A percentile compares a stretch with the other conserved stretches of the same genome.
Conservation (phyloP, 2,329 filamentous ascomycete genomes). For the Pestalotiopsis sp. region DNA sequence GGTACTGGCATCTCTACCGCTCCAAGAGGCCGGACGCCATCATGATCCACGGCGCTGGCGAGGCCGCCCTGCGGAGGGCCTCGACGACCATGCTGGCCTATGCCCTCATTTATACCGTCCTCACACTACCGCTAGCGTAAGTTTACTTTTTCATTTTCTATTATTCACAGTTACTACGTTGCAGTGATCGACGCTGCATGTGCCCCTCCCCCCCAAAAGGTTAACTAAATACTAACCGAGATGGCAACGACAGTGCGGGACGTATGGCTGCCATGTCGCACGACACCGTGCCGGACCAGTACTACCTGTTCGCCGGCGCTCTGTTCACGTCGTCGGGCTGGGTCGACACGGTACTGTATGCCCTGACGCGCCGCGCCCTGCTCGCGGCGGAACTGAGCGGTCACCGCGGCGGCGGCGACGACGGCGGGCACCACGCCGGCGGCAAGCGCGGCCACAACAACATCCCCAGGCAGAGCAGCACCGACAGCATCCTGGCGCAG, state of each 20-base stretch:
- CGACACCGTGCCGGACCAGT: conserved; percentile 35
- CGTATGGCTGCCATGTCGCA: conserved; percentile 53
- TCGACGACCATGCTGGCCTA: conserved; percentile 55
- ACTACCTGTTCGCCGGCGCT: conserved; percentile 33
- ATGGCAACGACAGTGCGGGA: conserved; percentile 33
- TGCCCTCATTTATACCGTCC: conserved; percentile 51
- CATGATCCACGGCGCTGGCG: conserved; percentile 20
- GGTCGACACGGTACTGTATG: conserved; percentile 44
- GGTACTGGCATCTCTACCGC: conserved; percentile 33
- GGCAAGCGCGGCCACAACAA: conserved; percentile 7
- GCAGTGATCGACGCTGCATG: background rate
- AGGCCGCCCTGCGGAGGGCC: conserved; percentile 34
- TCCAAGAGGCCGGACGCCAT: conserved; percentile 18
- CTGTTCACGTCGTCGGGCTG: conserved; percentile 43
- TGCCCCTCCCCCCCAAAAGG: background rate
- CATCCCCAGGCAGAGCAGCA: conserved; percentile 24
- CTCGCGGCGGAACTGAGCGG: conserved; percentile 26
- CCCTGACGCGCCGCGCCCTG: conserved; percentile 42
- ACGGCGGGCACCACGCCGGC: background rate
- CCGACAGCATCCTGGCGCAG: conserved; percentile 24
- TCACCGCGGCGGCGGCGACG: conserved; percentile 5
- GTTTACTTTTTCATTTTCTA: conserved; percentile 8
- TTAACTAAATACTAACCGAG: background rate
- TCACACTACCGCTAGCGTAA: conserved; percentile 51
- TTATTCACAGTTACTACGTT: no score